These are phyloP conservation scores for Cadophora sp. DNA, from an alignment of 2,329 filamentous ascomycete species.

Conservation along the genomic window DNA sequence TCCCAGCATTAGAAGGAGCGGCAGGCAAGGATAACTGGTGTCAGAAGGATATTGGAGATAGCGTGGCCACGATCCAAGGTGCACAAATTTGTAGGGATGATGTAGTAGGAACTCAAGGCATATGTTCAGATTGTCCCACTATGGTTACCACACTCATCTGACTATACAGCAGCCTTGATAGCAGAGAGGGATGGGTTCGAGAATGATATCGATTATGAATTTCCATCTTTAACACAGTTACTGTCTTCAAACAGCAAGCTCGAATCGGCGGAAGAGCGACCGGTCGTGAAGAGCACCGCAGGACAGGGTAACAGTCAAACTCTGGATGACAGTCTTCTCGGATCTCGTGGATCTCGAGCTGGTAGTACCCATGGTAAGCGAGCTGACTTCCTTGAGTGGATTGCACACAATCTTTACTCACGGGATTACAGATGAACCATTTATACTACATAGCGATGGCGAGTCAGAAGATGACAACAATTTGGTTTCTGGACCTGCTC, in stretches of 20 bases:
- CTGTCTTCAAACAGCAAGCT: neutral
- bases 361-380: conserved; percentile 9
- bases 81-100: neutral
- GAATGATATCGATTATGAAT: conserved; percentile 9
- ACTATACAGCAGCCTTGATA: conserved; percentile 5
- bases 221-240: neutral
- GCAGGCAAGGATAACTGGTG: conserved; percentile 1
- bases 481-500: conserved; percentile 3
- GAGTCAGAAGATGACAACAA: neutral
- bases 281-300: neutral
- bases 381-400: conserved; percentile 6
- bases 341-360: conserved; percentile 7
- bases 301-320: neutral
- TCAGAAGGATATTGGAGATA: conserved; percentile 7
- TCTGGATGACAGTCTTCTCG: neutral
- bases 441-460: conserved; percentile 2
- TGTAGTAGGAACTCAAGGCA: neutral
- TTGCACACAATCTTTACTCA: conserved; percentile 9
- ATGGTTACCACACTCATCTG: neutral
- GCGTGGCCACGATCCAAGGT: neutral
- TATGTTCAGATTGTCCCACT: conserved; percentile 8
- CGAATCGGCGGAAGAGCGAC: conserved; percentile 9
- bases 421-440: conserved; percentile 5
- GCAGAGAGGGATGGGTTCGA: neutral
- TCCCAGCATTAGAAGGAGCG: conserved; percentile 2